phyloP scores from a whole-genome alignment of 2,329 filamentous ascomycete species.

The Colletotrichum coccodes region DNA sequence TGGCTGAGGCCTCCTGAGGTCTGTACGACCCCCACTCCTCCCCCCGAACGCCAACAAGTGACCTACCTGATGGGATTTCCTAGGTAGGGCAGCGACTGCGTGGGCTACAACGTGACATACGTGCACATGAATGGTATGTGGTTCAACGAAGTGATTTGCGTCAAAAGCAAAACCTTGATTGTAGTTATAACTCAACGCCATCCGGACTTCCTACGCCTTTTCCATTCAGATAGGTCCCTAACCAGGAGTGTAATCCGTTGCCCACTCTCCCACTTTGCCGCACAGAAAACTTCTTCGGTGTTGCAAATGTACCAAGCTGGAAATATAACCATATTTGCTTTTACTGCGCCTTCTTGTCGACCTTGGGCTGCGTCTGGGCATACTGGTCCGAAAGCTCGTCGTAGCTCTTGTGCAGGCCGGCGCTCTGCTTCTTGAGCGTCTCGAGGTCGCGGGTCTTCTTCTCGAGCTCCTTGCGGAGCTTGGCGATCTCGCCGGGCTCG shows the following conservation, averaged over 20 bases:
- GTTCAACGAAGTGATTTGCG: background rate
- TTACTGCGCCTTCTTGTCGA: slow-evolving; percentile 69
- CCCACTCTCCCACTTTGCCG: background rate
- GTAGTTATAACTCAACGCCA: slow-evolving; percentile 16
- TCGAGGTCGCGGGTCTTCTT: slow-evolving; percentile 86
- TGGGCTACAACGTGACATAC: no score
- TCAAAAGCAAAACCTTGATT: slow-evolving; percentile 9
- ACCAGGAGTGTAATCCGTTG: background rate
- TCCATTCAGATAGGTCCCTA: background rate
- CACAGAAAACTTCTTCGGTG: background rate
- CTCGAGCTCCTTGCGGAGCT: slow-evolving; percentile 76
- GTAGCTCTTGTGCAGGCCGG: slow-evolving; percentile 87
- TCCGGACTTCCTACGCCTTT: slow-evolving; percentile 3
- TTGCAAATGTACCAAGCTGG: no score
- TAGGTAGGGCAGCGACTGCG: no score
- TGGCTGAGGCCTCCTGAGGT: no score
- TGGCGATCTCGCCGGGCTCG: slow-evolving; percentile 78
- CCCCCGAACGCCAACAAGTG: no score
- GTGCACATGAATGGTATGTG: background rate
- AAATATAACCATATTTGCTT: background rate
- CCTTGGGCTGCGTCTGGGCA: slow-evolving; percentile 62
- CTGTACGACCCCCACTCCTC: no score
- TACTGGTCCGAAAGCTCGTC: slow-evolving; percentile 87
- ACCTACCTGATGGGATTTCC: no score
- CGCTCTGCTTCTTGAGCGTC: slow-evolving; percentile 91